Evolutionary conservation across 2,329 filamentous ascomycete genomes (phyloP).

Genomic region (Neonectria ditissima): DNA sequence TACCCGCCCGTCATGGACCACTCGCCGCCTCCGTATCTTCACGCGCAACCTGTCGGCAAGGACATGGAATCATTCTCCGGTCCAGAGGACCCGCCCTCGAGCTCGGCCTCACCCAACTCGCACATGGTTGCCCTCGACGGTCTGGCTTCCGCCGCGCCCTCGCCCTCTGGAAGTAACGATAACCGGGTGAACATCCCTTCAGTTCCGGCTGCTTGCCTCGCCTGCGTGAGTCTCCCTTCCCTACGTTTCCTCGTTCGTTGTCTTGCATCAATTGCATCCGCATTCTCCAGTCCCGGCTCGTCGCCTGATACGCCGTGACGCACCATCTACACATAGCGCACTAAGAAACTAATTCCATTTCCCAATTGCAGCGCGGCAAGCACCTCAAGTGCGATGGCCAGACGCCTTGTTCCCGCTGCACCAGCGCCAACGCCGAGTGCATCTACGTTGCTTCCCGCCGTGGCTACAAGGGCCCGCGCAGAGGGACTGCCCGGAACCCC

Average conservation of each 20-base stretch:
- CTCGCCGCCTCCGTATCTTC: slow-evolving; percentile 23
- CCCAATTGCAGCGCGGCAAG: slow-evolving; percentile 62
- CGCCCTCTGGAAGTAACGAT: slow-evolving; percentile 37
- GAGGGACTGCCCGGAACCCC: slow-evolving; percentile 56
- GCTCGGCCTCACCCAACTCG: slow-evolving; percentile 43
- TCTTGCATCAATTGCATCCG: neutral
- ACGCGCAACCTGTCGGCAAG: slow-evolving; percentile 16
- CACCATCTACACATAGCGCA: neutral
- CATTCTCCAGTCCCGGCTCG: neutral
- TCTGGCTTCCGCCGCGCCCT: slow-evolving; percentile 31
- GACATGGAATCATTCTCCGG: slow-evolving; percentile 32
- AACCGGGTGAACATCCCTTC: slow-evolving; percentile 50
- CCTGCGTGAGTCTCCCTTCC: slow-evolving; percentile 60
- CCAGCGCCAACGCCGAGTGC: slow-evolving; percentile 69
- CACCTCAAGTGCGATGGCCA: slow-evolving; percentile 83
- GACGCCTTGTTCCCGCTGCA: slow-evolving; percentile 77
- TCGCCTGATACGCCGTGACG: neutral
- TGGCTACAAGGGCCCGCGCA: slow-evolving; percentile 73
- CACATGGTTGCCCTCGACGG: slow-evolving; percentile 29
- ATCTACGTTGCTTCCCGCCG: slow-evolving; percentile 80
- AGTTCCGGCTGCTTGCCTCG: slow-evolving; percentile 64
- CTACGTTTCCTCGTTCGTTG: neutral
- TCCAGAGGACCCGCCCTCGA: slow-evolving; percentile 34
- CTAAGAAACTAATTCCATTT: slow-evolving; percentile 21
- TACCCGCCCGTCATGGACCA: slow-evolving; percentile 32